These are phyloP conservation scores for Botryotinia calthae DNA, from an alignment of 2,329 filamentous ascomycete species.

Conservation along the genomic window DNA sequence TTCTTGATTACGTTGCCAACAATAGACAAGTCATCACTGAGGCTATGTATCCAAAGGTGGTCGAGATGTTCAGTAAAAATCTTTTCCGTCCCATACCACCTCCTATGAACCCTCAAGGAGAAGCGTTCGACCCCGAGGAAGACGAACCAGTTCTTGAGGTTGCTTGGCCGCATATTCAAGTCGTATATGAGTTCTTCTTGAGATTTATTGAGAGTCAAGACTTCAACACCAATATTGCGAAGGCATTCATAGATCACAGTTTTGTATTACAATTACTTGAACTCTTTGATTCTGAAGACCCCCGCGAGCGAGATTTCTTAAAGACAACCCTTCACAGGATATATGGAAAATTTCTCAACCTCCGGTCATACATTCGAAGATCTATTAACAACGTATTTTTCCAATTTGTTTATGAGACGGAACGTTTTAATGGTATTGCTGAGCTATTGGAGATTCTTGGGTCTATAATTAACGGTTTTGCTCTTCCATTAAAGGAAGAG, in stretches of 20 bases:
- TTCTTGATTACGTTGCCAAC: constrained; percentile 97
- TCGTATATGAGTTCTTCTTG: constrained; percentile 99
- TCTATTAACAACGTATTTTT: constrained; percentile 99
- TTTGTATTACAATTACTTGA: constrained; percentile 97
- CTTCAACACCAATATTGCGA: constrained; percentile 99
- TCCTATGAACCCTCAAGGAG: constrained; percentile 94
- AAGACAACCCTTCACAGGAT: constrained; percentile 98
- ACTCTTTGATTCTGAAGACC: constrained; percentile 96
- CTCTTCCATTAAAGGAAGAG: constrained; percentile 93
- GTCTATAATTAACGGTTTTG: constrained; percentile 99
- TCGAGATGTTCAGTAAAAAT: constrained; percentile 99
- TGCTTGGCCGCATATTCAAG: constrained; percentile 98
- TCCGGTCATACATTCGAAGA: constrained; percentile 92
- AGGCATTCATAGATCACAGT: constrained; percentile 96
- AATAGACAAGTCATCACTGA: constrained; percentile 98
- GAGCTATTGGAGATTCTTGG: constrained; percentile 95
- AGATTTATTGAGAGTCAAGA: constrained; percentile 99
- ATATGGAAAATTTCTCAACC: constrained; percentile 97
- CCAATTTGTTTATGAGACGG: constrained; percentile 98
- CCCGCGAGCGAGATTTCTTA: constrained; percentile 91
- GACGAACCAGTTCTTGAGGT: constrained; percentile 97
- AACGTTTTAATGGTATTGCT: constrained; percentile 96
- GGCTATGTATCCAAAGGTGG: constrained; percentile 96
- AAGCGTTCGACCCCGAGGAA: constrained; percentile 97
- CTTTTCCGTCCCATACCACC: constrained; percentile 95